These are phyloP conservation scores for Pneumocystis carinii DNA, from an alignment of 1,139 yeast species.

Conservation along the genomic window DNA sequence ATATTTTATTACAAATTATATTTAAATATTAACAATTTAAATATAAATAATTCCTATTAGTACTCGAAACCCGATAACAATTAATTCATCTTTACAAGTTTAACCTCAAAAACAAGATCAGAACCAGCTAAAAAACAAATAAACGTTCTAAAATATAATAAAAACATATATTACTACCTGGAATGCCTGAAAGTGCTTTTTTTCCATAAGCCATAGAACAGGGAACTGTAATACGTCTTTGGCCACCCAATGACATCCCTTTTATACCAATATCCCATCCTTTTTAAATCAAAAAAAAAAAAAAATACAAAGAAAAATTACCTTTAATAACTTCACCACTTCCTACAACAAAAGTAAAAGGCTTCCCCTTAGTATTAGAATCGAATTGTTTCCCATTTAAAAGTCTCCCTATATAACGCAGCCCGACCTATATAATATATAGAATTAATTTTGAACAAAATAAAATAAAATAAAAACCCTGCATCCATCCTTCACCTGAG, in stretches of 20 bases:
- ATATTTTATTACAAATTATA: background rate
- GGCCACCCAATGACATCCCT: slow-evolving; percentile 98
- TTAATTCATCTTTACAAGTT: slow-evolving; percentile 78
- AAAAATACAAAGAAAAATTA: slow-evolving; percentile 2
- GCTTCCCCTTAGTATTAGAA: slow-evolving; percentile 94
- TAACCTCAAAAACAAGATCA: slow-evolving; percentile 88
- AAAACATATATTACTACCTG: slow-evolving; percentile 23
- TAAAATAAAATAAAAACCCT: slow-evolving; percentile 33
- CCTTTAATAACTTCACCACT: slow-evolving; percentile 90
- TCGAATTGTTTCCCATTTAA: slow-evolving; percentile 93
- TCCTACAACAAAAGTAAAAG: slow-evolving; percentile 79
- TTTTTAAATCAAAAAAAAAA: background rate
- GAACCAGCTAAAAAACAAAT: slow-evolving; percentile 36
- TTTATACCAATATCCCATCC: slow-evolving; percentile 98
- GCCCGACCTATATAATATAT: slow-evolving; percentile 32
- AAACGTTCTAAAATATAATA: background rate
- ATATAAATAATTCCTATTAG: background rate
- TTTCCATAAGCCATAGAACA: slow-evolving; percentile 94
- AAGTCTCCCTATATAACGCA: slow-evolving; percentile 94
- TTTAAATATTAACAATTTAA: background rate
- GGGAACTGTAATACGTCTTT: slow-evolving; percentile 93
- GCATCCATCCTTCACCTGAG: slow-evolving; percentile 74
- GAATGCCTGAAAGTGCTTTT: slow-evolving; percentile 85
- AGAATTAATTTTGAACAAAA: background rate
- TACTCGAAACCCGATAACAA: background rate